These are phyloP conservation scores for Dalbergia cultrata DNA, from an alignment of 306 rosid species.

Conservation along the genomic window DNA sequence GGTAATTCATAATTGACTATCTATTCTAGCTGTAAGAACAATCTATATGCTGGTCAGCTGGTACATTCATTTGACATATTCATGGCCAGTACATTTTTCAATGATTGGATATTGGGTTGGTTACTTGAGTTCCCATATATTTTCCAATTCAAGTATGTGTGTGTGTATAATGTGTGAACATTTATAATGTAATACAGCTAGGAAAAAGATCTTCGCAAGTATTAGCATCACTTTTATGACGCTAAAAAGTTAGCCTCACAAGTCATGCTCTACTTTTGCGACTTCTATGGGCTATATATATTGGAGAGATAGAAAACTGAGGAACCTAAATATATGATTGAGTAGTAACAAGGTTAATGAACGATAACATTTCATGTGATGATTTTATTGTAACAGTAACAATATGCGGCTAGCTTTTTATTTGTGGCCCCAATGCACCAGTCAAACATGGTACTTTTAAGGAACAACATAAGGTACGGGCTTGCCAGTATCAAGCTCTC, in stretches of 20 bases:
- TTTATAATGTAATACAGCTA: not conserved
- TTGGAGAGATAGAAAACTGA: not conserved
- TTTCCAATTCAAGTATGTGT: not conserved
- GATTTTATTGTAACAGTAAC: not conserved
- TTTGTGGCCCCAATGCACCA: not conserved
- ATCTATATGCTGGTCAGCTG: not conserved
- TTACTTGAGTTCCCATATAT: not conserved
- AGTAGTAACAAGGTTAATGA: not conserved
- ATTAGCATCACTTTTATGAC: not conserved
- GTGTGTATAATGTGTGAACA: not conserved
- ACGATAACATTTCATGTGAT: not conserved
- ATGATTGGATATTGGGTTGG: not conserved
- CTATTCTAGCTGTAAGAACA: not conserved
- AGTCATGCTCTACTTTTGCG: constrained; percentile 7
- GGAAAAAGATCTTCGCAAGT: not conserved
- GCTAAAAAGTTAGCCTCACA: not conserved
- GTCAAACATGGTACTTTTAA: constrained; percentile 13
- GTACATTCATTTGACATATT: not conserved
- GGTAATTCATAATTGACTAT: not conserved
- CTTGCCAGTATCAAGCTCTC: not conserved
- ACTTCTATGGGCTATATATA: not conserved
- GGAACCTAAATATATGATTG: not conserved
- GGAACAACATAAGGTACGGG: not conserved
- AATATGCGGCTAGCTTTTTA: not conserved
- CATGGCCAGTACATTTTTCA: not conserved